Conservation (phyloP, 805 yeast genomes). For the Naumovozyma baii region DNA sequence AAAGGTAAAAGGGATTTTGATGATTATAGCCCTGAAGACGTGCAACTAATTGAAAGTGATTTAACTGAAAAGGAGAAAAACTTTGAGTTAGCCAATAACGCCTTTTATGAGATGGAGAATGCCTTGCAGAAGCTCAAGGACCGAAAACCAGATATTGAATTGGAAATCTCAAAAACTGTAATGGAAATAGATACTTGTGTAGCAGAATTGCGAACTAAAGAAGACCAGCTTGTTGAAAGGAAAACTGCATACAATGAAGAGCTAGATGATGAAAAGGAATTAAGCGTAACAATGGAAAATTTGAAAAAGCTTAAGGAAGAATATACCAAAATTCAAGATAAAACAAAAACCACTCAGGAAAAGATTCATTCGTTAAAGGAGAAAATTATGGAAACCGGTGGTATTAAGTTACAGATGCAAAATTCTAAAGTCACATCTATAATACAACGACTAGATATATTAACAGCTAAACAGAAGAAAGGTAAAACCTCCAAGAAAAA, state of each 20-base stretch:
- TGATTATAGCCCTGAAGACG: constrained; percentile 42
- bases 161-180: constrained; percentile 45
- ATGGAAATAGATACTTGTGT: constrained; percentile 57
- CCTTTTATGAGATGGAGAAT: constrained; percentile 48
- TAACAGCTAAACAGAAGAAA: constrained; percentile 45
- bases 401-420: constrained; percentile 70
- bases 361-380: constrained; percentile 57
- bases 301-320: constrained; percentile 33
- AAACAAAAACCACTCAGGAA: constrained; percentile 42
- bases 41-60: constrained; percentile 44
- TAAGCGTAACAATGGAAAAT: constrained; percentile 10
- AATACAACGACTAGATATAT: constrained; percentile 52
- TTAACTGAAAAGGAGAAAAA: constrained; percentile 44
- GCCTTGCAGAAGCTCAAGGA: constrained; percentile 51
- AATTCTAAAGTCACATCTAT: constrained; percentile 74
- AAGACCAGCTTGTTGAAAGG: constrained; percentile 35
- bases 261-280: constrained; percentile 29
- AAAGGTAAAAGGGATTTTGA: constrained; percentile 17
- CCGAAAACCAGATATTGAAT: constrained; percentile 61
- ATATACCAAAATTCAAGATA: constrained; percentile 37
- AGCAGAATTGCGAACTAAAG: constrained; percentile 42
- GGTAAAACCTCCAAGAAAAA: constrained; percentile 51
- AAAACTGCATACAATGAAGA: constrained; percentile 12
- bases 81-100: constrained; percentile 40
- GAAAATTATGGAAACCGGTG: constrained; percentile 84